Evolutionary conservation across 208 protist species (phyloP).

Genomic region (Novymonas esmeraldas): DNA sequence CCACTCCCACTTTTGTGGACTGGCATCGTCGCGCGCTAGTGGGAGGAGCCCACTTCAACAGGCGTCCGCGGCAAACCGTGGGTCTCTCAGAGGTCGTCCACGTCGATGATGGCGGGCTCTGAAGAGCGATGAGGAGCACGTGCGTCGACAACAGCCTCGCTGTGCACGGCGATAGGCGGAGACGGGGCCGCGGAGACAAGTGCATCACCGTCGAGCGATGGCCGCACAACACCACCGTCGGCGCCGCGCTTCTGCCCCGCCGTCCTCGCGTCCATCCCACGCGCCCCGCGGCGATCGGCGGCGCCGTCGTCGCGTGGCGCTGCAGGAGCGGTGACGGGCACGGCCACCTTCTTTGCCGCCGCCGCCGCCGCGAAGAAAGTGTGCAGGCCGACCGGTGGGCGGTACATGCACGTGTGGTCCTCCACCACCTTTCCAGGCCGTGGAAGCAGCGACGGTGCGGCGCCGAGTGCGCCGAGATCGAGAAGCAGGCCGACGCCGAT

Average conservation of each 20-base stretch:
- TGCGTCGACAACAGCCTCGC: not conserved
- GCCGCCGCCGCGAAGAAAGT: conserved; percentile 56
- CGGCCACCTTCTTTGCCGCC: conserved; percentile 23
- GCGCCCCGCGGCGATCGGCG: not conserved
- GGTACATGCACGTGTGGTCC: conserved; percentile 66
- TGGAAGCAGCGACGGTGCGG: conserved; percentile 19
- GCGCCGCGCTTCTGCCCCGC: conserved; percentile 4
- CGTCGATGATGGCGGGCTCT: conserved; percentile 2
- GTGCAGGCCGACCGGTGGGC: conserved; percentile 53
- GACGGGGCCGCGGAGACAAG: too few relatives aligned
- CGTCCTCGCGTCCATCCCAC: not conserved
- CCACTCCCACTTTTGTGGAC: too few relatives aligned
- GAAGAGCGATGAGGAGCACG: not conserved
- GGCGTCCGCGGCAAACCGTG: too few relatives aligned
- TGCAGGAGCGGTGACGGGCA: not conserved
- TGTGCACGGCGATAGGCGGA: too few relatives aligned
- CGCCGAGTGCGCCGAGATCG: conserved; percentile 12
- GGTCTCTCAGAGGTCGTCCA: conserved; percentile 1
- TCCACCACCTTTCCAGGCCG: conserved; percentile 50
- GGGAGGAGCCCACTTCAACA: too few relatives aligned
- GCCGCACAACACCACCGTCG: not conserved
- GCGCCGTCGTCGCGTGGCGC: not conserved
- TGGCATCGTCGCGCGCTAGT: too few relatives aligned
- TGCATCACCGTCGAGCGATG: not conserved
- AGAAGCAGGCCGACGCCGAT: conserved; percentile 75